Conservation (phyloP, 148 eudicot genomes). For the Cornus kousa region DNA sequence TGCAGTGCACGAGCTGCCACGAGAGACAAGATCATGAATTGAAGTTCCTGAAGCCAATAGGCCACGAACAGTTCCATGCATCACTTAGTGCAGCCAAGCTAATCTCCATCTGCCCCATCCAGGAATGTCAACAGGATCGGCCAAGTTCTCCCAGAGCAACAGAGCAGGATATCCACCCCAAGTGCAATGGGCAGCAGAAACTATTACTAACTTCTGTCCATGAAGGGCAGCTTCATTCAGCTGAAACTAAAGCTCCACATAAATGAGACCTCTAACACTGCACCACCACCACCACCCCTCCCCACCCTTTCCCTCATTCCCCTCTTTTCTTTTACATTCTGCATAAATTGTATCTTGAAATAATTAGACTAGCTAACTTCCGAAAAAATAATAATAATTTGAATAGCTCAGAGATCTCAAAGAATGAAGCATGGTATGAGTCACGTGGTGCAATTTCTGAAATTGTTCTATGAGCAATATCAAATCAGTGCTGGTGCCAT, state of each 20-base stretch:
- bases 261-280: not conserved
- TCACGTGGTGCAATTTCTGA: not conserved
- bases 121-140: slow-evolving; percentile 26
- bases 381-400: too few species aligned
- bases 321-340: not conserved
- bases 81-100: slow-evolving; percentile 42
- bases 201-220: not conserved
- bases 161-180: not conserved
- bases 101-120: slow-evolving; percentile 13
- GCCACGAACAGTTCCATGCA: slow-evolving; percentile 58
- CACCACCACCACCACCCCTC: too few species aligned
- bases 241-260: not conserved
- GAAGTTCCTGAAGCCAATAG: slow-evolving; percentile 43
- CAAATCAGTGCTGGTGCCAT: not conserved
- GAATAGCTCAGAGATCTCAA: not conserved
- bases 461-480: not conserved
- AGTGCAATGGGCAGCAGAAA: not conserved
- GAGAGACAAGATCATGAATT: slow-evolving; percentile 29
- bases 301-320: not conserved
- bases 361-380: not conserved
- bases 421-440: not conserved
- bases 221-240: not conserved
- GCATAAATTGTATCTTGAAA: not conserved
- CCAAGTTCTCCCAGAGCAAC: slow-evolving; percentile 5
- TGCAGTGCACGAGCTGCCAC: slow-evolving; percentile 26